Conservation (phyloP, 805 yeast species). For the Danielia oregonensis region DNA sequence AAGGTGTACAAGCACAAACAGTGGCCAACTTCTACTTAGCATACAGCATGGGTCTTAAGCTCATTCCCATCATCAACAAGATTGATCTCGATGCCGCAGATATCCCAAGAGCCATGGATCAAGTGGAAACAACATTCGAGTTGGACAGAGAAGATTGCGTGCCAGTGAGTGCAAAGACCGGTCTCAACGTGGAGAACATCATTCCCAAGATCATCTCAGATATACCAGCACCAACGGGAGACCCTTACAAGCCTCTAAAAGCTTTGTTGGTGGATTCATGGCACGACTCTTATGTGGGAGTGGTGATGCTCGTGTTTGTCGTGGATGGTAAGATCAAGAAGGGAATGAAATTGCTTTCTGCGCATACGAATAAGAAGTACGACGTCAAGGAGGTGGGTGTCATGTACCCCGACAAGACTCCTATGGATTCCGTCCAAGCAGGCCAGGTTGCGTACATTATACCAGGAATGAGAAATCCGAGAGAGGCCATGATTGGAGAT, state of each 20-base stretch:
- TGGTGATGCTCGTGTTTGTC: constrained; percentile 75
- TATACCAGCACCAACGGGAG: constrained; percentile 77
- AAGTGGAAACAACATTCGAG: constrained; percentile 82
- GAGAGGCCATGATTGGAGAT: constrained; percentile 89
- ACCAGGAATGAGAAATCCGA: constrained; percentile 89
- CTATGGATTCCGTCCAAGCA: constrained; percentile 62
- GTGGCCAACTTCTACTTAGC: constrained; percentile 96
- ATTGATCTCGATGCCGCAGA: constrained; percentile 89
- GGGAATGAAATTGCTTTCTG: constrained; percentile 74
- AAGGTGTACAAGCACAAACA: constrained; percentile 97
- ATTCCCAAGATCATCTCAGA: constrained; percentile 77
- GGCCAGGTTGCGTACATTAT: constrained; percentile 95
- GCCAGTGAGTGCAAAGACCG: constrained; percentile 90
- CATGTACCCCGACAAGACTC: constrained; percentile 84
- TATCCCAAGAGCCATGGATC: constrained; percentile 73
- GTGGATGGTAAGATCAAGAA: constrained; percentile 77
- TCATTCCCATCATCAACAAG: constrained; percentile 88
- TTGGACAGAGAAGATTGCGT: constrained; percentile 69
- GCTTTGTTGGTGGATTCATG: constrained; percentile 93
- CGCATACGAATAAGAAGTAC: constrained; percentile 69
- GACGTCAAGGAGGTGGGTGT: constrained; percentile 93
- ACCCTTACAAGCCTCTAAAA: constrained; percentile 48
- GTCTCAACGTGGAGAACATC: constrained; percentile 71
- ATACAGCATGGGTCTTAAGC: constrained; percentile 72
- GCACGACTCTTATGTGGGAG: constrained; percentile 93